phyloP scores from a whole-genome alignment of 805 yeast genomes.

The Starmera dryadoides region DNA sequence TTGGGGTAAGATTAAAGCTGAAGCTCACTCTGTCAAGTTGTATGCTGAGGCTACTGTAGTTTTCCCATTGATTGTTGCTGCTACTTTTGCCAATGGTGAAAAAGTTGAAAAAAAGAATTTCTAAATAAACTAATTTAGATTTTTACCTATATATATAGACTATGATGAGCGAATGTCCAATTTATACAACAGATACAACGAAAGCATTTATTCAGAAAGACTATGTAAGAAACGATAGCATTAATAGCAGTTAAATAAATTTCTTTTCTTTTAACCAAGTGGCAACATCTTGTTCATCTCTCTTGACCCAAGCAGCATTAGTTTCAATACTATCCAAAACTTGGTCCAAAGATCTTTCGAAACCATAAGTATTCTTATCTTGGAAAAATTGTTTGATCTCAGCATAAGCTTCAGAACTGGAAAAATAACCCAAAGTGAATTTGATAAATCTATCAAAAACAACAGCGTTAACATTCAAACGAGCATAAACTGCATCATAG shows the following conservation, averaged over 20 bases:
- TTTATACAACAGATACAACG: too few relatives aligned
- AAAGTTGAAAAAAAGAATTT: conserved; percentile 7
- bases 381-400: conserved; percentile 43
- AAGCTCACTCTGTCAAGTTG: conserved; percentile 85
- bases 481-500: conserved; percentile 59
- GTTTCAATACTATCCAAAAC: conserved; percentile 49
- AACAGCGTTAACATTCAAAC: conserved; percentile 71
- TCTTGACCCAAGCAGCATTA: conserved; percentile 49
- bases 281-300: conserved; percentile 43
- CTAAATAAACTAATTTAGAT: too few relatives aligned
- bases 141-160: too few relatives aligned
- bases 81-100: conserved; percentile 77
- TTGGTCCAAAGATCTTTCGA: conserved; percentile 57
- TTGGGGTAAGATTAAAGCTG: conserved; percentile 98
- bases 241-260: too few relatives aligned
- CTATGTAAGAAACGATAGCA: too few relatives aligned
- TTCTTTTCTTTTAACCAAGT: too few relatives aligned
- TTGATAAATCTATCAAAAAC: conserved; percentile 73
- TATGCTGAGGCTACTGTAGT: conserved; percentile 94
- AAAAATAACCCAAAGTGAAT: conserved; percentile 50
- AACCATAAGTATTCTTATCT: conserved; percentile 49
- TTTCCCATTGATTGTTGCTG: conserved; percentile 94
- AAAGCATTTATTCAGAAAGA: too few relatives aligned
- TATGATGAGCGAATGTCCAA: too few relatives aligned
- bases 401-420: conserved; percentile 42